These are phyloP conservation scores for Ceratobasidium sp. DNA, from an alignment of 1,284 basidiomycete species.

Conservation along the genomic window DNA sequence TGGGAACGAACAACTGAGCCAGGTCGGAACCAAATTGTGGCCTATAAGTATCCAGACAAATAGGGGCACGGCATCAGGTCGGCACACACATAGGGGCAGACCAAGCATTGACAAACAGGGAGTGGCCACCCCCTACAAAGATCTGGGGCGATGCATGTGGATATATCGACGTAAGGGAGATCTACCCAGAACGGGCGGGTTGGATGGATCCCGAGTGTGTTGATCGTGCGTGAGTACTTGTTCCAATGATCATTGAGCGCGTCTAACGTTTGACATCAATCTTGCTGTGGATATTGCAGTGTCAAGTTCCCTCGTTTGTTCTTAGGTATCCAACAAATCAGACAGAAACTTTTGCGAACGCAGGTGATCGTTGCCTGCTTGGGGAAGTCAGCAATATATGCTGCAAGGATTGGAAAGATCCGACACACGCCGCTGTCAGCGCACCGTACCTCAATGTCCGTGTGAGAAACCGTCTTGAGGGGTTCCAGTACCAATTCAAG, in stretches of 20 bases:
- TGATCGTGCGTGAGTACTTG: neutral
- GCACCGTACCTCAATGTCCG: constrained; percentile 46
- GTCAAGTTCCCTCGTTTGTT: neutral
- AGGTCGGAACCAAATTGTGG: too few relatives aligned
- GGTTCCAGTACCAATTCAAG: constrained; percentile 48
- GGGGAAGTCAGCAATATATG: constrained; percentile 52
- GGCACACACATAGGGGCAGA: too few relatives aligned
- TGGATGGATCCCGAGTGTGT: neutral
- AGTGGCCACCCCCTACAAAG: constrained; percentile 30
- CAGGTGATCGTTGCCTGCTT: constrained; percentile 51
- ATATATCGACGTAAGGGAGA: neutral
- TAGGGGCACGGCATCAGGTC: too few relatives aligned
- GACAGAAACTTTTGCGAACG: constrained; percentile 28
- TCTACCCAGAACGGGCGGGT: neutral
- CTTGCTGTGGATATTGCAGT: neutral
- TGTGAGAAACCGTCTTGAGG: constrained; percentile 28
- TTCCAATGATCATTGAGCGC: neutral
- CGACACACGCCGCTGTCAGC: constrained; percentile 44
- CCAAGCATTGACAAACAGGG: too few relatives aligned
- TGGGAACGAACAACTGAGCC: too few relatives aligned
- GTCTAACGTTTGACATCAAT: neutral
- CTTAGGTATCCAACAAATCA: neutral
- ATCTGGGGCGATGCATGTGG: constrained; percentile 54
- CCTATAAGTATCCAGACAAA: too few relatives aligned
- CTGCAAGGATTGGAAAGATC: constrained; percentile 49